A percentile compares a stretch with the other conserved stretches of the same genome.
Evolutionary conservation across 2,329 filamentous ascomycete species (phyloP).

Genomic region (Colletotrichum phormii): DNA sequence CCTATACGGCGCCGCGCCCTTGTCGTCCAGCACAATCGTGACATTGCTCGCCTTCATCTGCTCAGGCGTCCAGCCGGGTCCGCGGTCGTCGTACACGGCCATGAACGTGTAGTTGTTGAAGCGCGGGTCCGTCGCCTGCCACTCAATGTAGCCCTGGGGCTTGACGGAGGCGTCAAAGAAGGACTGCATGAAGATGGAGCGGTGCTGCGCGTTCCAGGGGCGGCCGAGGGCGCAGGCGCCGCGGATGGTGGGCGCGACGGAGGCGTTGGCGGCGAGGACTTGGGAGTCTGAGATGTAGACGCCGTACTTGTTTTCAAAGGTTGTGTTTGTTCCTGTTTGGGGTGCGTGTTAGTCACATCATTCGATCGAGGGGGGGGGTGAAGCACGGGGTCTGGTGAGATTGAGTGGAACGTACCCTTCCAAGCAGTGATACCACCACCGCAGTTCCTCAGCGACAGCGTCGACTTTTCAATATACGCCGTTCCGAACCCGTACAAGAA

Average conservation of each 20-base stretch:
- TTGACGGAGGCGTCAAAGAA: slow-evolving; percentile 66
- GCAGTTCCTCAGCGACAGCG: slow-evolving; percentile 67
- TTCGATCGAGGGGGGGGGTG: too few species aligned
- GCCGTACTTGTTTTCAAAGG: slow-evolving; percentile 74
- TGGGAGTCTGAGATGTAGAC: slow-evolving; percentile 70
- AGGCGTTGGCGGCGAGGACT: slow-evolving; percentile 65
- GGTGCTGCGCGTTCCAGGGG: slow-evolving; percentile 71
- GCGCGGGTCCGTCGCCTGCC: slow-evolving; percentile 54
- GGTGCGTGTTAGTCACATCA: neutral
- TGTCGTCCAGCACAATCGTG: slow-evolving; percentile 57
- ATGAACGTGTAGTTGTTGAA: slow-evolving; percentile 62
- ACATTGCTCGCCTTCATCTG: slow-evolving; percentile 54
- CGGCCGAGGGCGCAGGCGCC: slow-evolving; percentile 68
- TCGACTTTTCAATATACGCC: slow-evolving; percentile 67
- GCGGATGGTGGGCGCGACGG: slow-evolving; percentile 47
- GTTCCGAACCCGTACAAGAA: slow-evolving; percentile 78
- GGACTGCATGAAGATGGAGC: slow-evolving; percentile 66
- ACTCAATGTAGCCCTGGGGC: slow-evolving; percentile 66
- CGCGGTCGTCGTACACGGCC: slow-evolving; percentile 65
- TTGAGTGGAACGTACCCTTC: slow-evolving; percentile 61
- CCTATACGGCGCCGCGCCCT: slow-evolving; percentile 43
- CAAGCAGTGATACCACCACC: slow-evolving; percentile 76
- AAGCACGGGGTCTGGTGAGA: neutral
- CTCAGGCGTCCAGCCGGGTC: slow-evolving; percentile 65
- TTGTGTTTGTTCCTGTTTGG: slow-evolving; percentile 63